Evolutionary conservation across 805 yeast species (phyloP).

Genomic region (Barnettozyma californica): DNA sequence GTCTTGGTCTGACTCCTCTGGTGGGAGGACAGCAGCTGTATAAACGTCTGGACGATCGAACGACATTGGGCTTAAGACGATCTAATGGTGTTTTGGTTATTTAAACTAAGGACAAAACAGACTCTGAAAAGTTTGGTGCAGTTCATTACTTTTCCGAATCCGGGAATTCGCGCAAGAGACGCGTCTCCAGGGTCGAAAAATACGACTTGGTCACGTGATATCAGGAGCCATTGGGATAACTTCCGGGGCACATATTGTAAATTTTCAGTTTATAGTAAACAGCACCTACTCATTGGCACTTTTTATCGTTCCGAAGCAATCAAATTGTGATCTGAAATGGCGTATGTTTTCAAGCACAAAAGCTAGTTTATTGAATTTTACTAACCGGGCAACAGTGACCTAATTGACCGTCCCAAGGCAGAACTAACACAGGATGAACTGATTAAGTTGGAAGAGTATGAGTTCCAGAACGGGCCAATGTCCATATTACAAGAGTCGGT

Average conservation of each 20-base stretch:
- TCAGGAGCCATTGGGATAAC: background rate
- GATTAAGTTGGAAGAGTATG: slow-evolving; percentile 80
- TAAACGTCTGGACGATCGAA: slow-evolving; percentile 48
- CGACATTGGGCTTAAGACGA: slow-evolving; percentile 14
- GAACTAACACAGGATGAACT: slow-evolving; percentile 80
- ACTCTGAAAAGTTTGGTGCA: background rate
- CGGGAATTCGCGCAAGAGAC: slow-evolving; percentile 4
- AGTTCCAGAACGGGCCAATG: slow-evolving; percentile 87
- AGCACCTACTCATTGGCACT: background rate
- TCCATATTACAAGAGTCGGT: slow-evolving; percentile 82
- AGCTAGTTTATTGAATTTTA: background rate
- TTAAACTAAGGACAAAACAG: background rate
- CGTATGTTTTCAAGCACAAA: background rate
- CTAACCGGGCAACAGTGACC: slow-evolving; percentile 40
- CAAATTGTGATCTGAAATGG: background rate
- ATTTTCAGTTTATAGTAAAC: background rate
- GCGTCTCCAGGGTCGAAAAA: background rate
- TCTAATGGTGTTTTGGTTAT: background rate
- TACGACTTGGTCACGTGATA: background rate
- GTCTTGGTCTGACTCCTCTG: slow-evolving; percentile 62
- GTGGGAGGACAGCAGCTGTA: slow-evolving; percentile 82
- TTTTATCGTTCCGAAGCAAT: background rate
- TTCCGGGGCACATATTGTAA: background rate
- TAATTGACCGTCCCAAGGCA: slow-evolving; percentile 66
- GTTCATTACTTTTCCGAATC: slow-evolving; percentile 6